phyloP scores from a whole-genome alignment of 2,329 filamentous ascomycete genomes.

The Penicillium janthinellum region DNA sequence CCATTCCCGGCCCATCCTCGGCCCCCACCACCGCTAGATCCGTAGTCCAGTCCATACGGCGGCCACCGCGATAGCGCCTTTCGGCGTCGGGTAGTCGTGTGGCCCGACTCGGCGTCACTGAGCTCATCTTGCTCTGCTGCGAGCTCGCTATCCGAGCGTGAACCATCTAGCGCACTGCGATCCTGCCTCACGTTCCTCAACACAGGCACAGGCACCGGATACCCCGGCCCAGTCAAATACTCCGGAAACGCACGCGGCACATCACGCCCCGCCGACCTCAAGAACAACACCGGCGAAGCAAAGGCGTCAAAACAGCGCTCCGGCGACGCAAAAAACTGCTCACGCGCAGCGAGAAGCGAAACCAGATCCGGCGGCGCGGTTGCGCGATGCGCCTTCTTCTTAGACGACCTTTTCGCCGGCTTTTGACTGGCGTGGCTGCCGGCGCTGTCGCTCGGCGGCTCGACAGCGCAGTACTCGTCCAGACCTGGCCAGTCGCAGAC shows the following conservation, averaged over 20 bases:
- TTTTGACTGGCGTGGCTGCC: not conserved
- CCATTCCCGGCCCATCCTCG: constrained; percentile 16
- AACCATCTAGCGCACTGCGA: not conserved
- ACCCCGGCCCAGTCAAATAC: constrained; percentile 37
- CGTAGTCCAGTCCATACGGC: constrained; percentile 41
- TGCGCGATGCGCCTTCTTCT: constrained; percentile 10
- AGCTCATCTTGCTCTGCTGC: not conserved
- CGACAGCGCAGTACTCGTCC: constrained; percentile 41
- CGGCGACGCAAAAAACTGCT: constrained; percentile 39
- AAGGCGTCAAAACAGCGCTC: constrained; percentile 48
- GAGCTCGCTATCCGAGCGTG: constrained; percentile 11
- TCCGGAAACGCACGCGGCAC: constrained; percentile 37
- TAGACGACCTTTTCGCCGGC: constrained; percentile 5
- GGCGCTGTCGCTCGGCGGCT: not conserved
- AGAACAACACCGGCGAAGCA: constrained; percentile 46
- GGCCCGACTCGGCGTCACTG: not conserved
- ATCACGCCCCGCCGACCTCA: constrained; percentile 45
- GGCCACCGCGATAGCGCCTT: constrained; percentile 45
- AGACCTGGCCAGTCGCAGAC: constrained; percentile 45
- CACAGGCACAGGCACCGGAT: constrained; percentile 32
- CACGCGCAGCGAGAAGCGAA: constrained; percentile 39
- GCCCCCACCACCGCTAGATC: constrained; percentile 16
- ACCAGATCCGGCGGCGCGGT: constrained; percentile 35
- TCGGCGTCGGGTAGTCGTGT: constrained; percentile 29
- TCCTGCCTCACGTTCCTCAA: constrained; percentile 13